phyloP scores from a whole-genome alignment of 1,284 basidiomycete species.

The Vanrija sp. region DNA sequence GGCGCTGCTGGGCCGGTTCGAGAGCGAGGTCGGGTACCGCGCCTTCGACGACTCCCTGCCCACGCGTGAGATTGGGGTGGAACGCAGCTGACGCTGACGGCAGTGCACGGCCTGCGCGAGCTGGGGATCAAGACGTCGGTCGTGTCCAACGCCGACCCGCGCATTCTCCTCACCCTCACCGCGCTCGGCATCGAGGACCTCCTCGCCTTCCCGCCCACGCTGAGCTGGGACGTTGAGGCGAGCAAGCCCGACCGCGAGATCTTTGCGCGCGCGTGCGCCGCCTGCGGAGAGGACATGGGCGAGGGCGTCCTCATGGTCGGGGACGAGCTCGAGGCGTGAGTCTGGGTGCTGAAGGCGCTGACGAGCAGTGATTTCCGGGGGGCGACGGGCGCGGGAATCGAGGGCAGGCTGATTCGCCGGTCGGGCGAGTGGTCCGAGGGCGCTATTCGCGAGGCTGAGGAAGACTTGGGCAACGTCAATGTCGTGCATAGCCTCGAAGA shows the following conservation, averaged over 20 bases:
- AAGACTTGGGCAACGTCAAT: slow-evolving; percentile 32
- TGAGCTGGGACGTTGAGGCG: slow-evolving; percentile 42
- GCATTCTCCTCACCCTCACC: slow-evolving; percentile 36
- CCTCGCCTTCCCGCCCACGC: slow-evolving; percentile 35
- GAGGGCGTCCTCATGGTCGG: slow-evolving; percentile 47
- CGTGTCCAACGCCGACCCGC: slow-evolving; percentile 47
- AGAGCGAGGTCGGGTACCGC: slow-evolving; percentile 43
- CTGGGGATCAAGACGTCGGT: slow-evolving; percentile 40
- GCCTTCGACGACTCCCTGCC: slow-evolving; percentile 42
- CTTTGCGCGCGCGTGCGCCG: slow-evolving; percentile 33
- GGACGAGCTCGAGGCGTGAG: slow-evolving; percentile 48
- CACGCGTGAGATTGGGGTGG: slow-evolving; percentile 19
- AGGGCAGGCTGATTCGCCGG: slow-evolving; percentile 40
- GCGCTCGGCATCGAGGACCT: slow-evolving; percentile 35
- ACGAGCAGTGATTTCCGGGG: slow-evolving; percentile 43
- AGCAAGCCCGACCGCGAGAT: slow-evolving; percentile 42
- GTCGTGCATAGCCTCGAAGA: slow-evolving; percentile 28
- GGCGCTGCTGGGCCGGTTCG: slow-evolving; percentile 39
- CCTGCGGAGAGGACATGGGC: slow-evolving; percentile 21
- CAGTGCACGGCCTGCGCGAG: slow-evolving; percentile 34
- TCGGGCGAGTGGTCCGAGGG: slow-evolving; percentile 46
- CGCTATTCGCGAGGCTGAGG: slow-evolving; percentile 29
- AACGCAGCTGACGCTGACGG: background rate
- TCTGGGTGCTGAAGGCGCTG: slow-evolving; percentile 3
- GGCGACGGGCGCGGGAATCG: slow-evolving; percentile 32